phyloP scores from a whole-genome alignment of 345 rosid species.

The Hirschfeldia incana region DNA sequence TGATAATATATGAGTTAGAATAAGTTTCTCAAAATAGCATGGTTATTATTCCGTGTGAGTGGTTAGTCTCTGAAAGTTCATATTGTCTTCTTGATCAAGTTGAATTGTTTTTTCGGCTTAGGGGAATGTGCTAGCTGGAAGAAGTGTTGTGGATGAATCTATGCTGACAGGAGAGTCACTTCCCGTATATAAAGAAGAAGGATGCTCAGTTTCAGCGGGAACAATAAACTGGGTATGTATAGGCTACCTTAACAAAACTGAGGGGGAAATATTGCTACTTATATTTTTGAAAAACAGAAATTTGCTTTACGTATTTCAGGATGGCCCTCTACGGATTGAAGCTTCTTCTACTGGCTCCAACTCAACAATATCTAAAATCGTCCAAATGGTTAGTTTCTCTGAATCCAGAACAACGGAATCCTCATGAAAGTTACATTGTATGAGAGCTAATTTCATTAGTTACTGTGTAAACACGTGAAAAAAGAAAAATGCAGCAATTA shows the following conservation, averaged over 20 bases:
- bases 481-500: conserved; percentile 8
- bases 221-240: conserved; percentile 82
- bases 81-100: conserved; percentile 6
- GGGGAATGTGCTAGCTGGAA: conserved; percentile 90
- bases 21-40: background rate
- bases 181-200: conserved; percentile 84
- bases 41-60: background rate
- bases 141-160: conserved; percentile 97
- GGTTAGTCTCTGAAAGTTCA: background rate
- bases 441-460: conserved; percentile 12
- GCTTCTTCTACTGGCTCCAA: conserved; percentile 83
- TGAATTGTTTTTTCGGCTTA: conserved; percentile 36
- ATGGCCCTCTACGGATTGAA: conserved; percentile 88
- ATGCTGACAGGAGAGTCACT: conserved; percentile 98
- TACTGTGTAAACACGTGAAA: conserved; percentile 11
- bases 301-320: conserved; percentile 55
- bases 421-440: conserved; percentile 4
- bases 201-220: conserved; percentile 83
- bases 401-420: conserved; percentile 5
- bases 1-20: background rate
- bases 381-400: conserved; percentile 66
- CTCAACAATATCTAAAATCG: conserved; percentile 85
- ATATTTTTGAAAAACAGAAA: background rate
- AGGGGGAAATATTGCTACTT: background rate
- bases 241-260: background rate